Evolutionary conservation across 73 alveolate genomes (phyloP).

Genomic region (Paramecium tetraurelia): DNA sequence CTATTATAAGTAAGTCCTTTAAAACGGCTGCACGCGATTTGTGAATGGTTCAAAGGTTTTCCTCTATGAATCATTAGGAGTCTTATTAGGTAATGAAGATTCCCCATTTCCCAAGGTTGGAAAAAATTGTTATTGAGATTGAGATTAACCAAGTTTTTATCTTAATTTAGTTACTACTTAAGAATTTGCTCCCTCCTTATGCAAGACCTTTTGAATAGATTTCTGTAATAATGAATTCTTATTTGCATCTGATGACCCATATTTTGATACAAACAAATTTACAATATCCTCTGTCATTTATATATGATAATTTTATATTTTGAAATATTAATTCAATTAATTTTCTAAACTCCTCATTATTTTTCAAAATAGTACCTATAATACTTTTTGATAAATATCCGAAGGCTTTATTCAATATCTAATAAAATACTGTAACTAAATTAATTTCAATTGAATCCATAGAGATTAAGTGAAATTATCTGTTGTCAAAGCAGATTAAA

Average conservation of each 20-base stretch:
- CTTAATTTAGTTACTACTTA: background rate
- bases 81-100: background rate
- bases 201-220: background rate
- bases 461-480: too few species aligned
- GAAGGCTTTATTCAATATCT: too few species aligned
- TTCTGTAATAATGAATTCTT: background rate
- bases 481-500: background rate
- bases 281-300: slow-evolving; percentile 4
- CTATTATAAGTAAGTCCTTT: background rate
- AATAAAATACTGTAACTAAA: too few species aligned
- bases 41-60: background rate
- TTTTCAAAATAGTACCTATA: too few species aligned
- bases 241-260: background rate
- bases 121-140: slow-evolving; percentile 12
- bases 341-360: background rate
- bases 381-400: too few species aligned
- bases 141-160: background rate
- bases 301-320: too few species aligned
- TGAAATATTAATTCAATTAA: background rate
- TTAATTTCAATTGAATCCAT: too few species aligned
- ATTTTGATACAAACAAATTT: background rate
- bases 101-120: background rate
- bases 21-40: background rate
- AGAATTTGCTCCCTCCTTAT: background rate
- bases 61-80: background rate